Conservation (phyloP, 2,329 filamentous ascomycete species). For the Macrophomina tecta region DNA sequence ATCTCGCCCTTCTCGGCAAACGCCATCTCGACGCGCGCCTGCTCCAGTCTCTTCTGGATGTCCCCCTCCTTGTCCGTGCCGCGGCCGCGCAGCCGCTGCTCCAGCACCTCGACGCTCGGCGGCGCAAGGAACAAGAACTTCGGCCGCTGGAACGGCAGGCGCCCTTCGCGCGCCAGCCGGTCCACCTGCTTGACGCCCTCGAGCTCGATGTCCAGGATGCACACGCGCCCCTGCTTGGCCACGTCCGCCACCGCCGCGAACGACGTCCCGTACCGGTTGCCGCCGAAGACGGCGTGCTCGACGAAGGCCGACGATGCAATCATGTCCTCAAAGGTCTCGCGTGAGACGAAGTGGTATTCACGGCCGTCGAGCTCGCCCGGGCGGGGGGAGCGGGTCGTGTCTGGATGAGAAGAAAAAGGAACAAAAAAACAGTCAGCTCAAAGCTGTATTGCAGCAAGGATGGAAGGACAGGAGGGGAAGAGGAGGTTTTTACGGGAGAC, state of each 20-base stretch:
- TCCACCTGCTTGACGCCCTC: conserved; percentile 92
- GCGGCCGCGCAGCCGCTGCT: conserved; percentile 59
- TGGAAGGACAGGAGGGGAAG: no score
- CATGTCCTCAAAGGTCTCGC: conserved; percentile 70
- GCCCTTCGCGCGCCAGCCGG: conserved; percentile 63
- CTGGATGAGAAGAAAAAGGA: conserved; percentile 39
- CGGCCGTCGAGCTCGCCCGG: conserved; percentile 75
- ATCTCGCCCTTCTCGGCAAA: conserved; percentile 49
- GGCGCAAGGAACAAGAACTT: conserved; percentile 87
- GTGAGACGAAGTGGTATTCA: conserved; percentile 80
- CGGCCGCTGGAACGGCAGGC: conserved; percentile 64
- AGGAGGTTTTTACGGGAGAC: conserved; percentile 43
- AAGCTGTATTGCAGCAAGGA: no score
- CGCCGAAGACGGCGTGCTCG: conserved; percentile 84
- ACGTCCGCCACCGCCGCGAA: conserved; percentile 79
- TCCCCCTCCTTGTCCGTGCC: conserved; percentile 55
- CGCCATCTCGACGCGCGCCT: conserved; percentile 53
- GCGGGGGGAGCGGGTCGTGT: conserved; percentile 82
- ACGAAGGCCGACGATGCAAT: conserved; percentile 77
- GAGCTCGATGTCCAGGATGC: conserved; percentile 96
- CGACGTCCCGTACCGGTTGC: conserved; percentile 86
- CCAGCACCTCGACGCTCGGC: conserved; percentile 75
- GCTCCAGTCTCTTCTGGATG: conserved; percentile 54
- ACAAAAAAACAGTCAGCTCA: no score
- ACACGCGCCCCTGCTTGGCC: conserved; percentile 71